A percentile compares a stretch with the other conserved stretches of the same genome.
phyloP scores from a whole-genome alignment of 306 rosid genomes.

The Canavalia gladiata region DNA sequence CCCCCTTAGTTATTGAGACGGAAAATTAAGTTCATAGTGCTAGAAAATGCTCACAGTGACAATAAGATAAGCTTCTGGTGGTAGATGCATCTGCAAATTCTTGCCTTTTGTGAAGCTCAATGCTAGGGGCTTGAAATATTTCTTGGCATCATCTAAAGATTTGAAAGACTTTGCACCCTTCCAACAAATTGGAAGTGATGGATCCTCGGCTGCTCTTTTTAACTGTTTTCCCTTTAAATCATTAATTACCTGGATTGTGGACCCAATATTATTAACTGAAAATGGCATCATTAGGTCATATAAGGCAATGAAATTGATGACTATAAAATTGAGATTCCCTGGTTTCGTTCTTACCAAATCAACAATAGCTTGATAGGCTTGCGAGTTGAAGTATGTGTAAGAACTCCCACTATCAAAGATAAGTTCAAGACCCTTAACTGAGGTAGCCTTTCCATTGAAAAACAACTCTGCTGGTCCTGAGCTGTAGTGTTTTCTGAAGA shows the following conservation, averaged over 20 bases:
- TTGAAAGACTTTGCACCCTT: slow-evolving; percentile 81
- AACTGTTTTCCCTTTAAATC: slow-evolving; percentile 73
- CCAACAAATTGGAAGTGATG: slow-evolving; percentile 87
- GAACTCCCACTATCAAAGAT: slow-evolving; percentile 94
- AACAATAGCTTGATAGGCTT: slow-evolving; percentile 63
- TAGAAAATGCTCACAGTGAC: slow-evolving; percentile 58
- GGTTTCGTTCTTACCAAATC: slow-evolving; percentile 64
- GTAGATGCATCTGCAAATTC: slow-evolving; percentile 64
- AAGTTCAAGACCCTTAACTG: slow-evolving; percentile 63
- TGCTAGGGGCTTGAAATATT: slow-evolving; percentile 70
- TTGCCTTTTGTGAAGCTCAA: slow-evolving; percentile 59
- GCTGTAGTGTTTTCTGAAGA: slow-evolving; percentile 71
- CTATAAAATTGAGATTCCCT: background rate
- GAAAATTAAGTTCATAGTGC: slow-evolving; percentile 4
- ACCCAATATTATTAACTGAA: slow-evolving; percentile 30
- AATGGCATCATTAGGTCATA: slow-evolving; percentile 7
- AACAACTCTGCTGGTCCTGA: slow-evolving; percentile 81
- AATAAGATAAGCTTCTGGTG: slow-evolving; percentile 81
- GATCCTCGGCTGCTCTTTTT: slow-evolving; percentile 66
- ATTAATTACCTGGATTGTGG: slow-evolving; percentile 59
- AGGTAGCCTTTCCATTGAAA: slow-evolving; percentile 69
- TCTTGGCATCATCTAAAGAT: slow-evolving; percentile 65
- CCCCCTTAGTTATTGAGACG: background rate
- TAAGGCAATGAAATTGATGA: slow-evolving; percentile 4
- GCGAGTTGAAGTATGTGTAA: slow-evolving; percentile 78